A percentile compares a stretch with the other conserved stretches of the same genome.
phyloP scores from a whole-genome alignment of 768 basidiomycete species.

The Calocybe gangraenosa region DNA sequence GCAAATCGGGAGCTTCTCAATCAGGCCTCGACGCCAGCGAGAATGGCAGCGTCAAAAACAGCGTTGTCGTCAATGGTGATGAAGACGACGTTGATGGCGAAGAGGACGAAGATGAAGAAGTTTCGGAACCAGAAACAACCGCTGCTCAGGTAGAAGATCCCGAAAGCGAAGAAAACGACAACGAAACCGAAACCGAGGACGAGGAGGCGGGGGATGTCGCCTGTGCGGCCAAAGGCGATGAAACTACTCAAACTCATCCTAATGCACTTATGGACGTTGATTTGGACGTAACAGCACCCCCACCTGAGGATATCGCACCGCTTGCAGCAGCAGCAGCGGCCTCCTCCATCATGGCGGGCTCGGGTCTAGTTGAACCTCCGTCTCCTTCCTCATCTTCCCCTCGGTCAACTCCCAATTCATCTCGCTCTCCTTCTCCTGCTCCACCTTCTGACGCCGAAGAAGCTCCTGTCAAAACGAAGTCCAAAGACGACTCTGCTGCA shows the following conservation, averaged over 20 bases:
- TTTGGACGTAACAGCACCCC: slow-evolving; percentile 27
- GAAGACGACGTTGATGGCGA: slow-evolving; percentile 15
- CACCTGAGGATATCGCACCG: slow-evolving; percentile 22
- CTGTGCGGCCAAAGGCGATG: slow-evolving; percentile 16
- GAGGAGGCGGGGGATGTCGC: slow-evolving; percentile 26
- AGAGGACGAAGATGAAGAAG: slow-evolving; percentile 15
- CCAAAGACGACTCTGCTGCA: slow-evolving; percentile 5
- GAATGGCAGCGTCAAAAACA: slow-evolving; percentile 9
- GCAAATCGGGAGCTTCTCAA: slow-evolving; percentile 5
- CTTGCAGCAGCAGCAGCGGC: slow-evolving; percentile 34
- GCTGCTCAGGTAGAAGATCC: slow-evolving; percentile 9
- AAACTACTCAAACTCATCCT: slow-evolving; percentile 14
- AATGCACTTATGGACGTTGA: slow-evolving; percentile 21
- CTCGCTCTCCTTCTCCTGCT: slow-evolving; percentile 38
- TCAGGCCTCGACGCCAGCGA: slow-evolving; percentile 8
- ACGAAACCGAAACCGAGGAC: slow-evolving; percentile 19
- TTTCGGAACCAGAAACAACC: slow-evolving; percentile 10
- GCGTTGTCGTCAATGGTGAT: slow-evolving; percentile 7
- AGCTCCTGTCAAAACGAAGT: slow-evolving; percentile 13
- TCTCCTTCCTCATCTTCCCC: slow-evolving; percentile 31
- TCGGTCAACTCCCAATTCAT: slow-evolving; percentile 31
- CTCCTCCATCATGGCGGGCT: slow-evolving; percentile 47
- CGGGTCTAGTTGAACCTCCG: slow-evolving; percentile 31
- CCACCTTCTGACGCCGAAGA: slow-evolving; percentile 13
- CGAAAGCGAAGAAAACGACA: slow-evolving; percentile 24